Evolutionary conservation across 345 rosid species (phyloP), one percentile per base, ranked within the genome.

Genomic region (Erodium maritimum): DNA sequence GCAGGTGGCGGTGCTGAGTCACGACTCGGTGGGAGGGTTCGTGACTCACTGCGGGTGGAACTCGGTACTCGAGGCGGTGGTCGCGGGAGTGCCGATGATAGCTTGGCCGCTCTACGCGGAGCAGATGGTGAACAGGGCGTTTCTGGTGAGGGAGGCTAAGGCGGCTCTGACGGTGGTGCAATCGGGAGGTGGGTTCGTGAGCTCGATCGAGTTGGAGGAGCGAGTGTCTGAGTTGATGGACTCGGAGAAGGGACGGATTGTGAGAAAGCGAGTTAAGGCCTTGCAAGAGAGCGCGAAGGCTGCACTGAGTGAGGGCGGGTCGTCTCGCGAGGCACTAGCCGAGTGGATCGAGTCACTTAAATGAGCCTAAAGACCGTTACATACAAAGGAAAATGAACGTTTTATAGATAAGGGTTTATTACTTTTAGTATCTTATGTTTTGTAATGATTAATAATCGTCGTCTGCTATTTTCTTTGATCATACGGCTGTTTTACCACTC

Each of bases 1-100:
- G 3, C 82, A 75, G 19, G 59, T 62, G 17, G 66, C 52, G 0
- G 58, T 80, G 2, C 54, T 71, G 65, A 75, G 24, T 34, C 80
- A 75, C 34, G 23, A 19, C 3, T 68, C 80, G 2, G 70, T 73
- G 1, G 73, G 80, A 18, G 80, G 73, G 23, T n/a, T n/a, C n/a
- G n/a, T n/a, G n/a, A n/a, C n/a, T n/a, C n/a, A n/a, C n/a, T n/a
- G n/a, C n/a, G n/a, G n/a, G n/a, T n/a, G n/a, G n/a, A n/a, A n/a
- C n/a, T n/a, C n/a, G n/a, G n/a, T n/a, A n/a, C n/a, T n/a, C 0
- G 82, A 77, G 46, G 65, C 79, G 1, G 64, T 80, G 1, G 33
- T 54, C 20, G 71, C 71, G 0, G 71, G 79, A 0, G 64, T 60
- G 53, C 74, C 52, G 23, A 58, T 68, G 67, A 0, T 72, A 23